Percentiles rank a stretch among this genome's conserved stretches.
Evolutionary conservation across 2,329 filamentous ascomycete genomes (phyloP).

Genomic region (Waltergamsia citrina): DNA sequence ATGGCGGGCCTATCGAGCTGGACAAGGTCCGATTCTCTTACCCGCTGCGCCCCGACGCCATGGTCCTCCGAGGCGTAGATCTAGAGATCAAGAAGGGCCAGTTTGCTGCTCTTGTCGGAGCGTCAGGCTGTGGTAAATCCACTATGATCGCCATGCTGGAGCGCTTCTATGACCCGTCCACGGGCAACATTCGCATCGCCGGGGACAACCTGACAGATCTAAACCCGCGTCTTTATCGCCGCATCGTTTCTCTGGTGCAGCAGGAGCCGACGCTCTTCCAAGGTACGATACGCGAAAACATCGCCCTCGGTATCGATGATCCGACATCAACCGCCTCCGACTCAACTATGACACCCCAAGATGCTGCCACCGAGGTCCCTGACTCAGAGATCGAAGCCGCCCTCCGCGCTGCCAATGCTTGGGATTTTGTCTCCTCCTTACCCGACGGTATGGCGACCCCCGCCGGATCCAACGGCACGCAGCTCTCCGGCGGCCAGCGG

Average conservation of each 20-base stretch:
- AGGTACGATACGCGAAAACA: constrained; percentile 30
- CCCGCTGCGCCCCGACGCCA: constrained; percentile 32
- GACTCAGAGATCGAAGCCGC: constrained; percentile 29
- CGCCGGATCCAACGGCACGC: constrained; percentile 63
- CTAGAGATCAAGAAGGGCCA: constrained; percentile 34
- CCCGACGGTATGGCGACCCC: constrained; percentile 85
- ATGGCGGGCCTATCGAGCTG: constrained; percentile 65
- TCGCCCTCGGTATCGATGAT: constrained; percentile 25
- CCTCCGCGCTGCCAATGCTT: constrained; percentile 36
- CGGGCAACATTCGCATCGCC: constrained; percentile 16
- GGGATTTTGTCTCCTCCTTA: constrained; percentile 62
- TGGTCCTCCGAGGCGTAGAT: constrained; percentile 31
- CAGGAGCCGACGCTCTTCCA: constrained; percentile 39
- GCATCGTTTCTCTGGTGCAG: constrained; percentile 34
- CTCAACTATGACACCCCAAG: constrained; percentile 8
- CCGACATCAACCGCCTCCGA: constrained; percentile 7
- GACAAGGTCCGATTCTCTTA: constrained; percentile 54
- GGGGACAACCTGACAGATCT: constrained; percentile 16
- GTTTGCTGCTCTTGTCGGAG: constrained; percentile 71
- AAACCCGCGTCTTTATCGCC: constrained; percentile 35
- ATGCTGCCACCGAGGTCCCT: constrained; percentile 10
- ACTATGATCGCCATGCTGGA: constrained; percentile 17
- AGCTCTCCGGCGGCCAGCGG: constrained; percentile 49
- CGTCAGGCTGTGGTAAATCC: constrained; percentile 89
- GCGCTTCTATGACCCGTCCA: constrained; percentile 13